A percentile compares a stretch with the other conserved stretches of the same genome.
phyloP scores from a whole-genome alignment of 108 stramenopile species.

The Mayamaea pseudoterrestris region DNA sequence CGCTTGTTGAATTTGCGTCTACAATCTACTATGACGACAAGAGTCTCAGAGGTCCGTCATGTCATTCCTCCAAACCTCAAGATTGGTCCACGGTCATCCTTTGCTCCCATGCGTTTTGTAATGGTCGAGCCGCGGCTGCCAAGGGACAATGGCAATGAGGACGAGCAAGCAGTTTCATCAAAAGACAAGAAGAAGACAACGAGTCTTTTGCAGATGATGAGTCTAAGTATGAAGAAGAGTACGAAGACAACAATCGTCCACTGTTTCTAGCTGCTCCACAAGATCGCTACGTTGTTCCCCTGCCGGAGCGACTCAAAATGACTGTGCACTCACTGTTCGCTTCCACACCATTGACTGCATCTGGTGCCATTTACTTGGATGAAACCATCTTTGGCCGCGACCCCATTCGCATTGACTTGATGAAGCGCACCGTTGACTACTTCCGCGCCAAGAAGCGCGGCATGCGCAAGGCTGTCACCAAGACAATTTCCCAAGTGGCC shows the following conservation, averaged over 20 bases:
- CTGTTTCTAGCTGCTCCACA: slow-evolving; percentile 18
- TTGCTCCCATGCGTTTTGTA: not conserved
- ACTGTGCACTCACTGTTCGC: slow-evolving; percentile 16
- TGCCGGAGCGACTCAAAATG: slow-evolving; percentile 64
- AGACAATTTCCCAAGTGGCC: slow-evolving; percentile 68
- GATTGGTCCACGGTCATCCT: not conserved
- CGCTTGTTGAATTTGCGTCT: too few species aligned
- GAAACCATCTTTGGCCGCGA: slow-evolving; percentile 47
- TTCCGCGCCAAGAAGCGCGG: slow-evolving; percentile 81
- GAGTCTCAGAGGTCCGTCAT: too few species aligned
- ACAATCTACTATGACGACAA: too few species aligned
- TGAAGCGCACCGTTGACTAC: slow-evolving; percentile 60
- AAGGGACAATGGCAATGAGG: not conserved
- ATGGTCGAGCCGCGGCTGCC: not conserved
- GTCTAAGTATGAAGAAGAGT: slow-evolving; percentile 6
- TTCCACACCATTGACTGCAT: not conserved
- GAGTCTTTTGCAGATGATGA: not conserved
- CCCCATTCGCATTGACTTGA: slow-evolving; percentile 65
- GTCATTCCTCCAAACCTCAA: not conserved
- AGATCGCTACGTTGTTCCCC: slow-evolving; percentile 32
- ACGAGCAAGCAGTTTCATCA: not conserved
- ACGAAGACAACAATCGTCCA: slow-evolving; percentile 24
- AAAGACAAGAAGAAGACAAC: not conserved
- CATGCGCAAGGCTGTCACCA: slow-evolving; percentile 65
- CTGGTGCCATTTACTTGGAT: slow-evolving; percentile 56